phyloP scores from a whole-genome alignment of 73 alveolate species.

The Effrenium voratum region DNA sequence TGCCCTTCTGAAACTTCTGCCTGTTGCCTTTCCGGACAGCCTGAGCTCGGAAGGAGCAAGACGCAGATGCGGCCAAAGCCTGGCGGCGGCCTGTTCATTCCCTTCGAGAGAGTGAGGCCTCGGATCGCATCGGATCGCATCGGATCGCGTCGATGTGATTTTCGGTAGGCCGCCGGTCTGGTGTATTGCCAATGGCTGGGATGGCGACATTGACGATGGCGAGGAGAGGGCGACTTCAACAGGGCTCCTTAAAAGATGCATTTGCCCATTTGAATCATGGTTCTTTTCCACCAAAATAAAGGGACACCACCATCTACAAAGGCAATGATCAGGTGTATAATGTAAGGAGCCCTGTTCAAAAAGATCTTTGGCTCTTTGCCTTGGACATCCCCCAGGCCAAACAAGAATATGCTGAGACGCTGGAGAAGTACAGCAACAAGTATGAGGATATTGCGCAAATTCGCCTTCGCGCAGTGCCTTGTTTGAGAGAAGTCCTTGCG shows the following conservation, averaged over 20 bases:
- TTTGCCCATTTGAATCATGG: too few species aligned
- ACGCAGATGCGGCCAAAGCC: constrained; percentile 83
- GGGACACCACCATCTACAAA: too few species aligned
- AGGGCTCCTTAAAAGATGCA: too few species aligned
- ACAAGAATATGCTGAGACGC: constrained; percentile 23
- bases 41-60: constrained; percentile 25
- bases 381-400: constrained; percentile 11
- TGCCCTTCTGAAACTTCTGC: not conserved
- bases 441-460: constrained; percentile 55
- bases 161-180: constrained; percentile 79
- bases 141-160: too few species aligned
- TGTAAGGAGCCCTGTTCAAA: not conserved
- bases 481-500: too few species aligned
- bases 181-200: constrained; percentile 93
- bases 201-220: constrained; percentile 81
- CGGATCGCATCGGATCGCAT: not conserved
- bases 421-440: constrained; percentile 29
- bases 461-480: constrained; percentile 44
- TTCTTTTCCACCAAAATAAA: too few species aligned
- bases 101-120: constrained; percentile 19
- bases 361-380: too few species aligned
- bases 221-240: constrained; percentile 21
- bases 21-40: not conserved
- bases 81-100: constrained; percentile 68
- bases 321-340: too few species aligned